Evolutionary conservation across 2,329 filamentous ascomycete genomes (phyloP), one percentile per base, ranked within the genome.

Genomic region (Trichoderma asperellum): DNA sequence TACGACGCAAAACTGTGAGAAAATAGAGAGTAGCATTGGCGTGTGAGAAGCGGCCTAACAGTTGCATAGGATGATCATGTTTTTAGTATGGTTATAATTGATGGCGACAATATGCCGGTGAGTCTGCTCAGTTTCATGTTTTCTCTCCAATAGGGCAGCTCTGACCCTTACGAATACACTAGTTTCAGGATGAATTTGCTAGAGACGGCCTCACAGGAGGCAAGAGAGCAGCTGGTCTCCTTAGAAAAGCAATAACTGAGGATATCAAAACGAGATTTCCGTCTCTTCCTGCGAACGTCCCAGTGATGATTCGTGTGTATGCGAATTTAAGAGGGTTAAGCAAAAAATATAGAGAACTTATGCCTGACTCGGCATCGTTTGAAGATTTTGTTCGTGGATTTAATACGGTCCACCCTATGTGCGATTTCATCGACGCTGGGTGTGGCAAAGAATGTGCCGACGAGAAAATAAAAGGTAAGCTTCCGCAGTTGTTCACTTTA

Each of bases 381-480:
- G 68, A 73, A 27, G 72, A 75, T 2, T 83, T 83, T 69, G 76
- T 82, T 16, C 79, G 78, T 21, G 81, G 80, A 0, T 82, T 83
- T 74, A 83, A 83, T 64, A 81, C 79, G 72, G 77, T 75, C 27
- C 71, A 78, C 59, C 64, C 74, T 1, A 66, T 79, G 24, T 81
- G 78, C 70, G 80, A 82, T 49, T 81, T 79, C 68, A 75, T 82
- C 29, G 80, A 83, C 73, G 81, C 79, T 11, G 81, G 81, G 6
- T 76, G 79, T 67, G 80, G 80, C 11, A 83, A 83, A 67, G 81
- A 83, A 69, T 82, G 81, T 58, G 74, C 80, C 1, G 81, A 83
- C 72, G 76, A 78, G 43, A 83, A 82, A 64, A 72, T 83, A 21
- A 77, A 78, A 76, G 80, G 81, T 81, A 63, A 59, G 64, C 40